phyloP scores from a whole-genome alignment of 2,329 filamentous ascomycete species.

The Ophiostoma quercus region DNA sequence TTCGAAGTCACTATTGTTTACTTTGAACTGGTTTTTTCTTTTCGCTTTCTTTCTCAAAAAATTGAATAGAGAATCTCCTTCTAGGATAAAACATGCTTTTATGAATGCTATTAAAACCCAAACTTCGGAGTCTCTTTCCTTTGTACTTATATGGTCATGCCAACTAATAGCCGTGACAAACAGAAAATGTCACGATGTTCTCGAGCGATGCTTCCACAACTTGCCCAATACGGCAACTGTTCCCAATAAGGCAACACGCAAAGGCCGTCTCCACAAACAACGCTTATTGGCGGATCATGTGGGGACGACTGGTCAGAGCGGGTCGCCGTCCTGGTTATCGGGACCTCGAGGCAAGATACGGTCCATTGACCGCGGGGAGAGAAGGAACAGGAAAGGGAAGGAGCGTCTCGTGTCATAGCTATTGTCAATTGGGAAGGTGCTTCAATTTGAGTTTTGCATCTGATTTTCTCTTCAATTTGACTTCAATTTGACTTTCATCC shows the following conservation, averaged over 20 bases:
- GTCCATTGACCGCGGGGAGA: slow-evolving; percentile 2
- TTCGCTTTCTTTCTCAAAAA: too few relatives aligned
- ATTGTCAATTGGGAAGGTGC: neutral
- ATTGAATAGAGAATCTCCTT: too few relatives aligned
- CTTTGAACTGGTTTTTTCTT: too few relatives aligned
- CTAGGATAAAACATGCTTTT: too few relatives aligned
- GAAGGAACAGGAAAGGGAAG: neutral
- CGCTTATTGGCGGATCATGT: slow-evolving; percentile 12
- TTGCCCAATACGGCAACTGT: slow-evolving; percentile 21
- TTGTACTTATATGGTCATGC: neutral
- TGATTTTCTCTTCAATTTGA: neutral
- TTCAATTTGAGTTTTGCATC: neutral
- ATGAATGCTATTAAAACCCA: too few relatives aligned
- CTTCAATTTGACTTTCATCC: neutral
- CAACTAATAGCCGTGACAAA: too few relatives aligned
- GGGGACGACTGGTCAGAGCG: neutral
- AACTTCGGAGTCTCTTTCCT: neutral
- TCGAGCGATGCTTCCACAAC: neutral
- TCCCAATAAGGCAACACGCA: slow-evolving; percentile 20
- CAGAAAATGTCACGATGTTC: neutral
- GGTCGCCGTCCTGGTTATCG: neutral
- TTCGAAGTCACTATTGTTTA: too few relatives aligned
- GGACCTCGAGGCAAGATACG: neutral
- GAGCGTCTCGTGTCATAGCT: neutral
- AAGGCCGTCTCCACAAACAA: neutral